A percentile compares a stretch with the other conserved stretches of the same genome.
These are phyloP conservation scores for Ophiocordyceps camponoti-saundersi DNA, from an alignment of 2,329 filamentous ascomycete genomes.

Conservation along the genomic window DNA sequence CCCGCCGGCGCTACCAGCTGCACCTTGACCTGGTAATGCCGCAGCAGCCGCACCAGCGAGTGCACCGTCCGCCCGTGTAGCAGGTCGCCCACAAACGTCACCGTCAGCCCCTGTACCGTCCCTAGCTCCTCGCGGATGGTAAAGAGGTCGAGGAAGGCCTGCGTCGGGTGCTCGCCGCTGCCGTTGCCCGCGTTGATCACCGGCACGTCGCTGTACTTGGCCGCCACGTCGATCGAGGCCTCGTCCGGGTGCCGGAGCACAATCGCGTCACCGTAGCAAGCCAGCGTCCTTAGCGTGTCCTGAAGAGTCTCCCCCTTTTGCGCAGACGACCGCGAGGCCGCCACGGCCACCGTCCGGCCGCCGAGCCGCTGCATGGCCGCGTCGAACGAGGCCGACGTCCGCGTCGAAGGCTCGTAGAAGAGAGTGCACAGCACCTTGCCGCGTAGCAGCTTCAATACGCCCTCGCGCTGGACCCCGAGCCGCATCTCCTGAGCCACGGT, in stretches of 20 bases:
- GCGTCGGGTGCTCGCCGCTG: constrained; percentile 88
- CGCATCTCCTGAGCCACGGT: constrained; percentile 97
- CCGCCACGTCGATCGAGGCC: constrained; percentile 61
- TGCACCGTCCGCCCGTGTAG: constrained; percentile 89
- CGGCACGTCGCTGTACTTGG: constrained; percentile 76
- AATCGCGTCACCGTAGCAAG: constrained; percentile 86
- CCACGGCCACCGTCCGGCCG: constrained; percentile 66
- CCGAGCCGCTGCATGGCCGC: constrained; percentile 97
- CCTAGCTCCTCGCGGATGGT: constrained; percentile 96
- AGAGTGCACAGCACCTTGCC: constrained; percentile 78
- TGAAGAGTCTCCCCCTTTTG: constrained; percentile 89
- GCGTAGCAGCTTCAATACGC: constrained; percentile 72
- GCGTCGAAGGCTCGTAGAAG: constrained; percentile 95
- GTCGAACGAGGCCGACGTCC: constrained; percentile 91
- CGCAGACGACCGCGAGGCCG: constrained; percentile 72
- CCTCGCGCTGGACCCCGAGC: constrained; percentile 80
- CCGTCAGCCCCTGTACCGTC: constrained; percentile 85
- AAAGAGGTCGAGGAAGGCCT: constrained; percentile 94
- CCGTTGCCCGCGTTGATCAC: constrained; percentile 97
- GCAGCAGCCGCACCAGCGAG: constrained; percentile 83
- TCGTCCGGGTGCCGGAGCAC: constrained; percentile 90
- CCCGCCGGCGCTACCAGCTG: constrained; percentile 77
- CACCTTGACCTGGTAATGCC: constrained; percentile 87
- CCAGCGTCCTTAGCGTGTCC: constrained; percentile 84
- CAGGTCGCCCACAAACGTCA: constrained; percentile 90